Conservation (phyloP, 495 filamentous ascomycete species). For the Penicillium simplicissimum region DNA sequence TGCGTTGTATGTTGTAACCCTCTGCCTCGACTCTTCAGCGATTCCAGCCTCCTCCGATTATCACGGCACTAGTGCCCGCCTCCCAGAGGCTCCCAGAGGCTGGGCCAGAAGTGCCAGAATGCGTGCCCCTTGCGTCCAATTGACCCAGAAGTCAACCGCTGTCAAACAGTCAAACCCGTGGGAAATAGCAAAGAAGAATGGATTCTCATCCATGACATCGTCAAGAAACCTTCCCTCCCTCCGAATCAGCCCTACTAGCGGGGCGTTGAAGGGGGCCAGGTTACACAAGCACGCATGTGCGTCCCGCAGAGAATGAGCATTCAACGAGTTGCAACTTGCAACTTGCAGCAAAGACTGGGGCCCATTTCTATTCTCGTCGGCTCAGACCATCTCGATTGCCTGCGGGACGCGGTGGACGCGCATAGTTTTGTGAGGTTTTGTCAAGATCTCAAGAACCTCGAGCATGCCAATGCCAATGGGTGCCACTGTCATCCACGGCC, state of each 20-base stretch:
- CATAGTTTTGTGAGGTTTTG: not conserved
- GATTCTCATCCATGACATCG: slow-evolving; percentile 5
- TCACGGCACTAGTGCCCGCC: not conserved
- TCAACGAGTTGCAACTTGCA: not conserved
- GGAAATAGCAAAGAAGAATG: not conserved
- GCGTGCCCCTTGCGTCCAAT: slow-evolving; percentile 13
- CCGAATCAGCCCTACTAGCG: slow-evolving; percentile 8
- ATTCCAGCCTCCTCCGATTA: no score
- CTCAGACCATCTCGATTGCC: not conserved
- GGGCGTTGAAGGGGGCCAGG: not conserved
- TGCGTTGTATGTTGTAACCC: slow-evolving; percentile 15
- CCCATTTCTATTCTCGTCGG: not conserved
- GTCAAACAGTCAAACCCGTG: not conserved
- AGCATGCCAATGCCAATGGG: slow-evolving; percentile 17
- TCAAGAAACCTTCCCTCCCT: slow-evolving; percentile 13
- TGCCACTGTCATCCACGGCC: not conserved
- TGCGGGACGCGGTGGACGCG: not conserved
- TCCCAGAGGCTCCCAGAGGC: not conserved
- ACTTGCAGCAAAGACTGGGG: not conserved
- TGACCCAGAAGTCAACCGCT: slow-evolving; percentile 7
- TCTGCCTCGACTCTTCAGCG: not conserved
- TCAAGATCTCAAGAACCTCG: not conserved
- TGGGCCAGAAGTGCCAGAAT: not conserved
- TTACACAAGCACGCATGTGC: slow-evolving; percentile 6
- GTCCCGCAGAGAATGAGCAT: not conserved